phyloP scores from a whole-genome alignment of 2,329 filamentous ascomycete species.

The Torrubiella hemipterigena region DNA sequence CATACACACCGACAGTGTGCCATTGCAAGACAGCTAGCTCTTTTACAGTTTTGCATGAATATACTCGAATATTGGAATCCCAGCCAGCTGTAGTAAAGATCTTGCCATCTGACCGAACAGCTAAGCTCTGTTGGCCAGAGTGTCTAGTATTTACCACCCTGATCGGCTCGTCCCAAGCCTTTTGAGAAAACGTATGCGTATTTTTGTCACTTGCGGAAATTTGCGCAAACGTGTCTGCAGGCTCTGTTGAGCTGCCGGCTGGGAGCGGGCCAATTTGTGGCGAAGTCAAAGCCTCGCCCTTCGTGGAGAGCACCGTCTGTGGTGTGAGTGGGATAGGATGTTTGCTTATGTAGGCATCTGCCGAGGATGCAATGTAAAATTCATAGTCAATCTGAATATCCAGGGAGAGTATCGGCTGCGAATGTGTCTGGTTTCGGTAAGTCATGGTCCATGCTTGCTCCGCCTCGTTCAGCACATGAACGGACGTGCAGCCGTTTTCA shows the following conservation, averaged over 20 bases:
- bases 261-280: too few species aligned
- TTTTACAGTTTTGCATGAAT: slow-evolving; percentile 66
- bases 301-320: too few species aligned
- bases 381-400: too few species aligned
- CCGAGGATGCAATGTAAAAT: slow-evolving; percentile 68
- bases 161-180: slow-evolving; percentile 32
- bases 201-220: too few species aligned
- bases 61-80: slow-evolving; percentile 74
- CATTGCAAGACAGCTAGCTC: slow-evolving; percentile 89
- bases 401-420: too few species aligned
- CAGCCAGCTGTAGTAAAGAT: slow-evolving; percentile 88
- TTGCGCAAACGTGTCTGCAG: too few species aligned
- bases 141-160: slow-evolving; percentile 69
- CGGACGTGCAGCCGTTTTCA: slow-evolving; percentile 68
- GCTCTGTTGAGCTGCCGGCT: too few species aligned
- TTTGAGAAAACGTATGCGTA: background rate
- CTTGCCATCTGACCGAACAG: slow-evolving; percentile 65
- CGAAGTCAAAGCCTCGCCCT: too few species aligned
- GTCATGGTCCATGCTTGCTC: slow-evolving; percentile 32
- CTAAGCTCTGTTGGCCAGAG: slow-evolving; percentile 74
- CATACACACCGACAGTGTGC: slow-evolving; percentile 83
- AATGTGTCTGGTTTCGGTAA: slow-evolving; percentile 58
- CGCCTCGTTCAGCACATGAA: slow-evolving; percentile 39
- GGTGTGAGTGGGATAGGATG: slow-evolving; percentile 47
- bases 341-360: slow-evolving; percentile 67